These are phyloP conservation scores for Phytophthora pini DNA, from an alignment of 352 stramenopile genomes.

Conservation along the genomic window DNA sequence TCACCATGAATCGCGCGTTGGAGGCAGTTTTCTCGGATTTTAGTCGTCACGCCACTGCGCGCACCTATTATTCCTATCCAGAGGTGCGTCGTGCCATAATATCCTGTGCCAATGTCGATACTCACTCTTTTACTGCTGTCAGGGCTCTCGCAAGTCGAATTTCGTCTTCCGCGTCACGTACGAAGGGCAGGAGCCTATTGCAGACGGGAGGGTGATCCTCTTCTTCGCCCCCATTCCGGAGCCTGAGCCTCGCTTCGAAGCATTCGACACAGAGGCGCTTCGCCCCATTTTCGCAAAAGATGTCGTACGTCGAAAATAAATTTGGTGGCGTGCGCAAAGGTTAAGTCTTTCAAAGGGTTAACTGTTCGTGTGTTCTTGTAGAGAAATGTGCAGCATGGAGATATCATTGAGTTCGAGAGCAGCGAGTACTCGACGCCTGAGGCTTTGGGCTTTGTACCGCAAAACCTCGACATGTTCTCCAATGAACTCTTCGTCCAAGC, in stretches of 20 bases:
- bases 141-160: slow-evolving; percentile 55
- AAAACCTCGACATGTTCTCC: slow-evolving; percentile 54
- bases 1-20: slow-evolving; percentile 71
- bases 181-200: slow-evolving; percentile 40
- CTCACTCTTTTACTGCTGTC: slow-evolving; percentile 1
- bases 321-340: not conserved
- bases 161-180: slow-evolving; percentile 67
- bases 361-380: slow-evolving; percentile 25
- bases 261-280: slow-evolving; percentile 63
- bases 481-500: slow-evolving; percentile 65
- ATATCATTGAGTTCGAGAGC: slow-evolving; percentile 74
- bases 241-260: slow-evolving; percentile 60
- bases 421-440: slow-evolving; percentile 62
- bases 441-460: slow-evolving; percentile 67
- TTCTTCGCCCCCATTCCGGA: slow-evolving; percentile 57
- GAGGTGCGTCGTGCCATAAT: slow-evolving; percentile 40
- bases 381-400: slow-evolving; percentile 54
- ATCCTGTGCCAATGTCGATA: not conserved
- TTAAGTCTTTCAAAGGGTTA: slow-evolving; percentile 2
- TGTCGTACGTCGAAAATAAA: slow-evolving; percentile 38
- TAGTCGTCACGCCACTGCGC: slow-evolving; percentile 40
- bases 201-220: slow-evolving; percentile 59
- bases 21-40: slow-evolving; percentile 75
- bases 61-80: slow-evolving; percentile 69
- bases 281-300: slow-evolving; percentile 75